Conservation (phyloP, 225 moss, liverwort and hornwort species). For the Thuidium tamariscinum region DNA sequence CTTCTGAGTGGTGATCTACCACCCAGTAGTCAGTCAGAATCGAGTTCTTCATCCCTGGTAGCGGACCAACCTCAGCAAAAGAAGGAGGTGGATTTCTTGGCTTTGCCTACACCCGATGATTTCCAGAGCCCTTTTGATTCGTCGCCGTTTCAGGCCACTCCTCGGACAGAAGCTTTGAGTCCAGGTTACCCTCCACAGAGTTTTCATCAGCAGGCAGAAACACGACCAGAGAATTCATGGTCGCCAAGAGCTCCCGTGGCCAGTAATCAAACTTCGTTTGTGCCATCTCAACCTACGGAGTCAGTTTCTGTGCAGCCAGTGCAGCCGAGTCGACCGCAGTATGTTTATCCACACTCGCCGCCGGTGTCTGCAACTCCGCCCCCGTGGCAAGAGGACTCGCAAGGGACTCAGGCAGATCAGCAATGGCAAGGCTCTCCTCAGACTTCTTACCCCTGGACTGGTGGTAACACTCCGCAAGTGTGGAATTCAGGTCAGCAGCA, state of each 20-base stretch:
- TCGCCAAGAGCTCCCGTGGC: constrained; percentile 11
- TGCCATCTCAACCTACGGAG: constrained; percentile 22
- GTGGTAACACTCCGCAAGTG: constrained; percentile 8
- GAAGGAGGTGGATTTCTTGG: constrained; percentile 26
- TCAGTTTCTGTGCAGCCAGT: constrained; percentile 31
- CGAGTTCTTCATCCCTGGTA: constrained; percentile 15
- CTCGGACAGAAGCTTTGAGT: constrained; percentile 9
- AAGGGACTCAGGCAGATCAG: constrained; percentile 19
- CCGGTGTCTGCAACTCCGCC: constrained; percentile 31
- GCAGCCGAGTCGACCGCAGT: constrained; percentile 25
- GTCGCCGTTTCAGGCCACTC: constrained; percentile 59
- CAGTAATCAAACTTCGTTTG: constrained; percentile 6
- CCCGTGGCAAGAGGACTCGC: constrained; percentile 36
- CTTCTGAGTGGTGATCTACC: constrained; percentile 73
- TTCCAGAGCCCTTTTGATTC: constrained; percentile 64
- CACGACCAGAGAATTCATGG: constrained; percentile 41
- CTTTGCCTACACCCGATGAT: constrained; percentile 21
- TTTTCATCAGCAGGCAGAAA: constrained; percentile 12
- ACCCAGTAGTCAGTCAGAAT: constrained; percentile 14
- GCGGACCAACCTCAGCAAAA: constrained; percentile 9
- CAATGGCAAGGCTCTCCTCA: constrained; percentile 30
- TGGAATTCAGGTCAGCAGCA: constrained; percentile 56
- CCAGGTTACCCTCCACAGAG: constrained; percentile 9
- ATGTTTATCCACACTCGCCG: constrained; percentile 11
- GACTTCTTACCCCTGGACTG: constrained; percentile 24